Conservation (phyloP, 805 yeast genomes). For the Danielia reshetovae region DNA sequence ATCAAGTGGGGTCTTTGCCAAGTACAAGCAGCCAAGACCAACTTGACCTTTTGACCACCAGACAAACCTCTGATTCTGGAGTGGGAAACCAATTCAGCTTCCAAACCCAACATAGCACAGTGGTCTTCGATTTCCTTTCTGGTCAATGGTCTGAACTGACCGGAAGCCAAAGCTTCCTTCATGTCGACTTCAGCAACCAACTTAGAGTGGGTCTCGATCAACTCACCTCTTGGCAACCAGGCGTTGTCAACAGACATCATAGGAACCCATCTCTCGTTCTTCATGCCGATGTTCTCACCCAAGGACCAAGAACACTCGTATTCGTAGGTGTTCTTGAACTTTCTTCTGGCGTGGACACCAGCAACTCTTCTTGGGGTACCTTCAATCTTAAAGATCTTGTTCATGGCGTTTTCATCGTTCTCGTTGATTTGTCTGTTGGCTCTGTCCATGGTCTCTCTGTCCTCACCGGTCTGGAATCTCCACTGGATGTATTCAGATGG, state of each 20-base stretch:
- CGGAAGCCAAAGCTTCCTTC: constrained; percentile 99
- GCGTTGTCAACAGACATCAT: constrained; percentile 99
- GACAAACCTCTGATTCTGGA: constrained; percentile 99
- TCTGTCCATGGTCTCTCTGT: constrained; percentile 99
- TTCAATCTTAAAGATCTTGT: constrained; percentile 98
- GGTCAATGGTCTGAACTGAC: constrained; percentile 99
- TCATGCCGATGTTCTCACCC: constrained; percentile 99
- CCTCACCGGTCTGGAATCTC: constrained; percentile 99
- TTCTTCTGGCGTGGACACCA: constrained; percentile 94
- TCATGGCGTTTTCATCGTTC: constrained; percentile 96
- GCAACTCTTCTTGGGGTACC: constrained; percentile 97
- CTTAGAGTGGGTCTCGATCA: constrained; percentile 92
- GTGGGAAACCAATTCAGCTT: constrained; percentile 98
- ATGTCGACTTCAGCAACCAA: constrained; percentile 99
- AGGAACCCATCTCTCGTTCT: constrained; percentile 99
- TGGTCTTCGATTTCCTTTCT: constrained; percentile 99
- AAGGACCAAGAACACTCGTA: constrained; percentile 96
- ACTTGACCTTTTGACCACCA: constrained; percentile 99
- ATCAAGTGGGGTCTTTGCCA: constrained; percentile 99
- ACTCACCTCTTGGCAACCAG: constrained; percentile 99
- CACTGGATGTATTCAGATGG: constrained; percentile 99
- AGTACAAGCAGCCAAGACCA: constrained; percentile 99
- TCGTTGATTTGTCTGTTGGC: constrained; percentile 98
- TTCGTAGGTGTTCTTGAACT: constrained; percentile 99
- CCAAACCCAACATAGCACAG: constrained; percentile 98